Percentiles rank a stretch among this genome's conserved stretches.
phyloP scores from a whole-genome alignment of 2,329 filamentous ascomycete genomes.

The Westerdykella sp. region DNA sequence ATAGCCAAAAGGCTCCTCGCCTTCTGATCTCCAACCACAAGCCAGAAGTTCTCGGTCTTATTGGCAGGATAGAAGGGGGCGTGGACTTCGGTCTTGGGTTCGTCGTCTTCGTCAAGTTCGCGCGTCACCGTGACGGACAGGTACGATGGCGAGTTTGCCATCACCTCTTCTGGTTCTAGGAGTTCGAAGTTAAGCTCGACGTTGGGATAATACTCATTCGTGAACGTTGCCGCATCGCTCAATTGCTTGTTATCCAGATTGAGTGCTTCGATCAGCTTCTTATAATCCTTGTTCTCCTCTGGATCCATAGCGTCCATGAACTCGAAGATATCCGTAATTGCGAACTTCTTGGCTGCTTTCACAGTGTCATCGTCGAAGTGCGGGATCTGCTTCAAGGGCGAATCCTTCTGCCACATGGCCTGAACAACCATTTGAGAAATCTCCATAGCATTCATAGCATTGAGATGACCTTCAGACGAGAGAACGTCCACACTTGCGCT shows the following conservation, averaged over 20 bases:
- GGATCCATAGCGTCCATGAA: slow-evolving; percentile 99
- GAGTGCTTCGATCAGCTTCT: slow-evolving; percentile 68
- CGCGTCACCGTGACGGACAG: slow-evolving; percentile 80
- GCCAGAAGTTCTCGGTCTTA: slow-evolving; percentile 98
- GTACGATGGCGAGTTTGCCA: slow-evolving; percentile 72
- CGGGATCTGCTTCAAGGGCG: slow-evolving; percentile 93
- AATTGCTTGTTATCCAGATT: slow-evolving; percentile 76
- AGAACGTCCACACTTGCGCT: slow-evolving; percentile 92
- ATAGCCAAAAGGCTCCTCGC: slow-evolving; percentile 84
- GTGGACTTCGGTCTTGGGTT: slow-evolving; percentile 76
- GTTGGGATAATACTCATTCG: slow-evolving; percentile 93
- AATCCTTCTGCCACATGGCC: slow-evolving; percentile 98
- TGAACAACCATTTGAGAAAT: slow-evolving; percentile 99
- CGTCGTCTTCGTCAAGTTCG: slow-evolving; percentile 67
- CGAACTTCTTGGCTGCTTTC: slow-evolving; percentile 72
- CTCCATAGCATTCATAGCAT: slow-evolving; percentile 98
- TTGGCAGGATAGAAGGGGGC: slow-evolving; percentile 87
- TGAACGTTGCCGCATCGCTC: slow-evolving; percentile 85
- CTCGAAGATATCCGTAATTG: slow-evolving; percentile 88
- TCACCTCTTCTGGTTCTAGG: slow-evolving; percentile 72
- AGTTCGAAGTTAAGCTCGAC: slow-evolving; percentile 86
- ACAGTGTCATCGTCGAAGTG: slow-evolving; percentile 83
- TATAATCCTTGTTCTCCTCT: slow-evolving; percentile 79
- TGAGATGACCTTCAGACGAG: slow-evolving; percentile 90
- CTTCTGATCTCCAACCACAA: slow-evolving; percentile 89